Conservation (phyloP, 2,329 filamentous ascomycete species). For the Orbilia oligospora region DNA sequence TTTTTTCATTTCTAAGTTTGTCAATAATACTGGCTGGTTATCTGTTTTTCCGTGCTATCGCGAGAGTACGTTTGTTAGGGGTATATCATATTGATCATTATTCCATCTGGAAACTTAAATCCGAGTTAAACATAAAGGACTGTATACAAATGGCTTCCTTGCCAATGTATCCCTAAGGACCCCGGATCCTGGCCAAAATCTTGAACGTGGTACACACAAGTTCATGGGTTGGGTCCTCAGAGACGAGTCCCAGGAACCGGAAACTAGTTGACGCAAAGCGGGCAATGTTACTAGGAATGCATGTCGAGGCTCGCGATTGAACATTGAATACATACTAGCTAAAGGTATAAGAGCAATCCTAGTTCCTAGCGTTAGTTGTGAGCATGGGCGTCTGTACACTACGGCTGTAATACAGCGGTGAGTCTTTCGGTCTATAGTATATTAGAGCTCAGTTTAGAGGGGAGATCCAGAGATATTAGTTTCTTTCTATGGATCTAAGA, state of each 20-base stretch:
- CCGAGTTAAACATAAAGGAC: not conserved
- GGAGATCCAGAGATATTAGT: too few relatives aligned
- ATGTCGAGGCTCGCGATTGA: slow-evolving; percentile 20
- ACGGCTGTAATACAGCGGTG: too few relatives aligned
- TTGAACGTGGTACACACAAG: not conserved
- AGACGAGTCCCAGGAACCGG: slow-evolving; percentile 37
- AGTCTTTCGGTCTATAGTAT: too few relatives aligned
- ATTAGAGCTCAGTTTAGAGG: too few relatives aligned
- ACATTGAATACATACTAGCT: too few relatives aligned
- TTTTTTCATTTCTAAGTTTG: not conserved
- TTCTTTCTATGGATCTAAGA: too few relatives aligned
- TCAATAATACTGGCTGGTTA: not conserved
- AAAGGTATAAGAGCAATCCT: not conserved
- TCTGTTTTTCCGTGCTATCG: not conserved
- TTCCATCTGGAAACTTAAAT: not conserved
- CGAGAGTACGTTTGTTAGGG: not conserved
- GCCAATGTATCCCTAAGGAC: not conserved
- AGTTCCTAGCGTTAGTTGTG: not conserved
- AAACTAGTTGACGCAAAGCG: slow-evolving; percentile 25
- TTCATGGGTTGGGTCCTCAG: slow-evolving; percentile 17
- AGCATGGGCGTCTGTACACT: too few relatives aligned
- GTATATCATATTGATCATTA: not conserved
- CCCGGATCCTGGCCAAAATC: slow-evolving; percentile 25
- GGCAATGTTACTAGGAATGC: slow-evolving; percentile 22
- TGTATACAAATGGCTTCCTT: not conserved